Evolutionary conservation across 2,329 filamentous ascomycete genomes (phyloP).

Genomic region (Ceratocystiopsis sp.): DNA sequence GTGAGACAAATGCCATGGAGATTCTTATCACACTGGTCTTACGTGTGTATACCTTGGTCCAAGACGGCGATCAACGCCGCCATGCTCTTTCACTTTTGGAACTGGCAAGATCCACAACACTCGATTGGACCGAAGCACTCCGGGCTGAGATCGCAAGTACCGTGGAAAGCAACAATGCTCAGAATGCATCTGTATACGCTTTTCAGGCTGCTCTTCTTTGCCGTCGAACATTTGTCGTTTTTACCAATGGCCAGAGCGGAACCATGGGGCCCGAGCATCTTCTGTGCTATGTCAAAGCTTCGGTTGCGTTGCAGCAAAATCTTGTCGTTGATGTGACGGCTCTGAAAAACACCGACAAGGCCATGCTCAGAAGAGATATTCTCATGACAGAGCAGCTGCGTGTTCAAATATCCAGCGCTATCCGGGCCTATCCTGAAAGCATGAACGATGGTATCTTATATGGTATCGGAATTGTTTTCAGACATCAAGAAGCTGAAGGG

Average conservation of each 20-base stretch:
- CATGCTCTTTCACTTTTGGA: conserved; percentile 20
- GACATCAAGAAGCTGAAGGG: no score
- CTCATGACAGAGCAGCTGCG: neutral
- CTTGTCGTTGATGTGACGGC: neutral
- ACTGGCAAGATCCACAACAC: conserved; percentile 23
- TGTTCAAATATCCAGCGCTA: neutral
- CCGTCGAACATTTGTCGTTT: conserved; percentile 19
- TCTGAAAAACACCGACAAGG: neutral
- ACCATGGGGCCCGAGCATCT: neutral
- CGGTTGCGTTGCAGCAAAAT: conserved; percentile 6
- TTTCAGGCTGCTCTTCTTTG: conserved; percentile 42
- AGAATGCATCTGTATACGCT: conserved; percentile 24
- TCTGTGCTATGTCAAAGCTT: neutral
- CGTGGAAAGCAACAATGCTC: conserved; percentile 19
- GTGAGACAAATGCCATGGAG: conserved; percentile 41
- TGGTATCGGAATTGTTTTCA: neutral
- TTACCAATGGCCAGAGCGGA: neutral
- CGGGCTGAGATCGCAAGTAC: conserved; percentile 25
- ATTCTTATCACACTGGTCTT: conserved; percentile 33
- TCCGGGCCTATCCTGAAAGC: neutral
- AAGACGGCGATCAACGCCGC: conserved; percentile 1
- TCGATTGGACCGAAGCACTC: conserved; percentile 31
- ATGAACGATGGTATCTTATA: neutral
- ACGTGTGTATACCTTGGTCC: conserved; percentile 17
- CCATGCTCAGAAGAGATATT: neutral